Base-by-base conservation (phyloP, 139 green algal species). In the Trebouxia sp. region DNA sequence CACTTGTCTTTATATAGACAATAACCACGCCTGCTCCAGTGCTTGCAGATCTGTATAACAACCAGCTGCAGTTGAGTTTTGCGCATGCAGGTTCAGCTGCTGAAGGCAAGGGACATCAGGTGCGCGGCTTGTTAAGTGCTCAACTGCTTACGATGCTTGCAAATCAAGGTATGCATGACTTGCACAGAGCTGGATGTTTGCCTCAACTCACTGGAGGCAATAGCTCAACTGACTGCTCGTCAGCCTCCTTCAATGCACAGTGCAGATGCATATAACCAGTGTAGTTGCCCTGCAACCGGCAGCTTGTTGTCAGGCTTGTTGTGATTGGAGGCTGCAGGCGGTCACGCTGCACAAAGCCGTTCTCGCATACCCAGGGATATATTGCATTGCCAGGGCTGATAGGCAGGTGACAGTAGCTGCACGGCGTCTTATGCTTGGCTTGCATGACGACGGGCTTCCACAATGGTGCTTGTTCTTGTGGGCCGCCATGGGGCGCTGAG, bases 31-130 rank as follows among this genome's bases (percentile, higher is more conserved):
- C 24, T 53, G 35, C 42, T 62, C 85, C 85, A 88, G 75, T 88
- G 85, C 82, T 88, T 86, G 53, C 85, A 88, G 11, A 88, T 50
- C 79, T 85, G 65, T 24, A 69, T 8, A 50, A 22, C 6, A 37
- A 15, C 7, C n/a, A n/a, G n/a, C n/a, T n/a, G n/a, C n/a, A n/a
- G n/a, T n/a, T n/a, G n/a, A n/a, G n/a, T n/a, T n/a, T n/a, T n/a
- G n/a, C n/a, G n/a, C n/a, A n/a, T n/a, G n/a, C n/a, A n/a, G n/a
- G n/a, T n/a, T n/a, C n/a, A n/a, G n/a, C n/a, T n/a, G n/a, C n/a
- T n/a, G n/a, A n/a, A n/a, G n/a, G n/a, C n/a, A n/a, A n/a, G n/a
- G n/a, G n/a, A n/a, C n/a, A n/a, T n/a, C n/a, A n/a, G n/a, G n/a
- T n/a, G n/a, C n/a, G n/a, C n/a, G n/a, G n/a, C n/a, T n/a, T n/a